Percentiles rank a stretch among this genome's conserved stretches.
phyloP scores from a whole-genome alignment of 2,329 filamentous ascomycete species.

The Helotiales sp. region DNA sequence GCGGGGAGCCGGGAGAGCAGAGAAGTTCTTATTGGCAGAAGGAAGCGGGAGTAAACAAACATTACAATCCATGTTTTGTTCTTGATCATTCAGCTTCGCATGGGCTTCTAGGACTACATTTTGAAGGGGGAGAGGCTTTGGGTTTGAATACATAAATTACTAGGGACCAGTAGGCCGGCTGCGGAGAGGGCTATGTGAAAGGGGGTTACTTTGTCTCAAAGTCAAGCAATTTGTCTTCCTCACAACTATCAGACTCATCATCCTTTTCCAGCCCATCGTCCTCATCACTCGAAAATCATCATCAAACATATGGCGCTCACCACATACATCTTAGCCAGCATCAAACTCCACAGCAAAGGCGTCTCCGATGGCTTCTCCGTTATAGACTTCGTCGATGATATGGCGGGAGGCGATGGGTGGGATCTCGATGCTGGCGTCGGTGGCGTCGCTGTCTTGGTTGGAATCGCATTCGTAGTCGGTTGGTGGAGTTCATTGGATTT shows the following conservation, averaged over 20 bases:
- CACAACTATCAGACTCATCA: not conserved
- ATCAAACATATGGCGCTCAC: not conserved
- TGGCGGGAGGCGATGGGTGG: not conserved
- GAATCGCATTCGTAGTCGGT: not conserved
- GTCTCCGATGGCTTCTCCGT: not conserved
- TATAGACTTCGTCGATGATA: not conserved
- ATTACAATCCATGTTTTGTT: too few species aligned
- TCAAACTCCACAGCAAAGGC: not conserved
- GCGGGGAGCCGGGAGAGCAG: too few species aligned
- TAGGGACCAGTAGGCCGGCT: too few species aligned
- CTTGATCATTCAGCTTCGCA: too few species aligned
- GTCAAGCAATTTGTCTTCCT: too few species aligned
- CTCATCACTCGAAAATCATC: not conserved
- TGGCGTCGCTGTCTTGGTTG: not conserved
- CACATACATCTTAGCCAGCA: not conserved
- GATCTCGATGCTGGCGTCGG: not conserved
- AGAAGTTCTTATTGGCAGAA: too few species aligned
- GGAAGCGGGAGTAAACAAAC: too few species aligned
- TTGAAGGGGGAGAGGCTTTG: too few species aligned
- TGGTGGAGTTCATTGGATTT: not conserved
- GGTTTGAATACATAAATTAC: too few species aligned
- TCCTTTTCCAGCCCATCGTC: not conserved
- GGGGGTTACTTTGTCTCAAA: too few species aligned
- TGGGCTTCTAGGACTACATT: too few species aligned
- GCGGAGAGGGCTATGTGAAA: too few species aligned